Evolutionary conservation across 352 stramenopile genomes (phyloP).

Genomic region (Salisapilia sapeloensis): DNA sequence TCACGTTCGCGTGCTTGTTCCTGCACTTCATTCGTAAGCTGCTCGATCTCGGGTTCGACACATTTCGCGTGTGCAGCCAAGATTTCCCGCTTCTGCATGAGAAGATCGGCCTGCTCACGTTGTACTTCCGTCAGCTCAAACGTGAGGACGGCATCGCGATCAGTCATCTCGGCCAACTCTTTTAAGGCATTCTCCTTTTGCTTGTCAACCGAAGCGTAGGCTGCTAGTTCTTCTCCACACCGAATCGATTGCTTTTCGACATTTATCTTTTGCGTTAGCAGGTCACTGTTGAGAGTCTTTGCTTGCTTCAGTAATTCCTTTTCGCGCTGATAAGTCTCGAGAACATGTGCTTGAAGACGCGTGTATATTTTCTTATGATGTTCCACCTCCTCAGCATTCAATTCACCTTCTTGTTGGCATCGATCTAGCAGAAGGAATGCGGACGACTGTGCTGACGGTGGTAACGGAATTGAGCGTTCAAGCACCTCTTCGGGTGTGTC

Average conservation of each 20-base stretch:
- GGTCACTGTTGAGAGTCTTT: conserved; percentile 70
- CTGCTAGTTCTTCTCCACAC: conserved; percentile 61
- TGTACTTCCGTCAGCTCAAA: conserved; percentile 82
- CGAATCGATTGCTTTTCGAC: conserved; percentile 78
- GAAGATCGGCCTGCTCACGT: conserved; percentile 54
- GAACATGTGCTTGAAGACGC: conserved; percentile 43
- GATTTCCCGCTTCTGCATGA: conserved; percentile 59
- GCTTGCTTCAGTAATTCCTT: conserved; percentile 63
- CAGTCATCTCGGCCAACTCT: conserved; percentile 54
- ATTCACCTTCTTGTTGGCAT: conserved; percentile 73
- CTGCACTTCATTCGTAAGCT: conserved; percentile 48
- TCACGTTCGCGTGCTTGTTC: conserved; percentile 48
- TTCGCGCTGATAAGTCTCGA: conserved; percentile 70
- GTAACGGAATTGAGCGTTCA: too few species aligned
- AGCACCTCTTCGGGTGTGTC: too few species aligned
- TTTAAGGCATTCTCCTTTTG: conserved; percentile 66
- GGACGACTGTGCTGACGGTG: conserved; percentile 38
- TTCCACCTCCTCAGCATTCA: conserved; percentile 58
- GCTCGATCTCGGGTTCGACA: conserved; percentile 69
- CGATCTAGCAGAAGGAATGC: conserved; percentile 66
- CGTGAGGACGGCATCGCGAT: conserved; percentile 64
- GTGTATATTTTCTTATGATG: conserved; percentile 73
- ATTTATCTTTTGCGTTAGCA: conserved; percentile 74
- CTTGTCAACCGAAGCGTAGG: conserved; percentile 54
- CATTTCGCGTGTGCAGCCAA: conserved; percentile 58